Percentiles rank a stretch among this genome's conserved stretches.
Conservation (phyloP, 495 filamentous ascomycete species). For the Choiromyces venosus region DNA sequence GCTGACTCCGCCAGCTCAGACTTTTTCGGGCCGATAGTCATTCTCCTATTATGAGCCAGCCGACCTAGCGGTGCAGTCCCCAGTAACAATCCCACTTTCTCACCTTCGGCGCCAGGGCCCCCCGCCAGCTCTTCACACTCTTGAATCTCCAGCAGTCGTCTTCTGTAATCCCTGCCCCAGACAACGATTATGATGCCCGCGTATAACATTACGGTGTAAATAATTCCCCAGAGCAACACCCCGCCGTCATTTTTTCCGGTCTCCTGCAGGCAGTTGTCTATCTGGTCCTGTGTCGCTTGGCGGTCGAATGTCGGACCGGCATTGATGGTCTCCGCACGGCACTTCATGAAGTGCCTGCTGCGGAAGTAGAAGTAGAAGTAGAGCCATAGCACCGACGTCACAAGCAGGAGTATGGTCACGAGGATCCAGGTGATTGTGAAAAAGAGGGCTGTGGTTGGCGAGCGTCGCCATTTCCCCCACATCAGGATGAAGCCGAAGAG, state of each 20-base stretch:
- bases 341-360: neutral
- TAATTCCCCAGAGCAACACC: constrained; percentile 22
- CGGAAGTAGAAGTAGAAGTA: constrained; percentile 31
- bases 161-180: constrained; percentile 30
- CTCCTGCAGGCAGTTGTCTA: constrained; percentile 19
- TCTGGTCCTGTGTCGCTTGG: constrained; percentile 23
- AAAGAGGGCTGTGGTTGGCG: constrained; percentile 30
- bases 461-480: constrained; percentile 40
- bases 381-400: constrained; percentile 24
- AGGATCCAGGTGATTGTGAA: constrained; percentile 34
- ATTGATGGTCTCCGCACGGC: constrained; percentile 15
- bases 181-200: constrained; percentile 18
- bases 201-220: constrained; percentile 24
- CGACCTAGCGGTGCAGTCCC: constrained; percentile 31
- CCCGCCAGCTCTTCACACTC: constrained; percentile 16
- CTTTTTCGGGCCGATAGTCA: constrained; percentile 1
- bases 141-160: constrained; percentile 22
- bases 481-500: constrained; percentile 38
- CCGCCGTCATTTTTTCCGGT: constrained; percentile 1
- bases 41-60: constrained; percentile 1
- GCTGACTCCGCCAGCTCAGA: neutral
- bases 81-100: constrained; percentile 30
- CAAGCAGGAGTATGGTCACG: constrained; percentile 24
- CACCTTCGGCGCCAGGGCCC: neutral
- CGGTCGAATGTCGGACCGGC: constrained; percentile 11